Base-by-base conservation (phyloP, 768 basidiomycete species). In the Lyophyllum shimeji region DNA sequence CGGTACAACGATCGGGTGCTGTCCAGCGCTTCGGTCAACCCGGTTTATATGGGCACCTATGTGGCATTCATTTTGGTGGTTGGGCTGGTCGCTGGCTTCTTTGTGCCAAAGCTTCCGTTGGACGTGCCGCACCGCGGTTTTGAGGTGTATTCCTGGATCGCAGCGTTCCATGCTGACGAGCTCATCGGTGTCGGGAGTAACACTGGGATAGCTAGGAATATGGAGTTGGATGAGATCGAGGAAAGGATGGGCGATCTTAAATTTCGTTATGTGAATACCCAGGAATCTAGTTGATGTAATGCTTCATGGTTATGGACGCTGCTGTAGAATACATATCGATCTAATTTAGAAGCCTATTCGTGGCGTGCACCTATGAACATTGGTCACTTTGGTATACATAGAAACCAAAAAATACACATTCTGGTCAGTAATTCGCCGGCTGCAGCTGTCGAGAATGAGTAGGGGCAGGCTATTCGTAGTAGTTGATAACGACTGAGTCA, bases 1-100 rank as follows among this genome's bases (percentile, higher is more conserved):
- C 60, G 60, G 7, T 79, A 73, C 48, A 51, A 61, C 3, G 75
- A 78, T 56, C 42, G 51, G 7, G 60, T 70, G 0, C 45, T 71
- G 7, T 62, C 74, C 4, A 63, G 33, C 27, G 67, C 71, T 1
- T 55, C 33, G 24, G 65, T 76, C 20, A 51, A 63, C 24, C 62
- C 60, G 3, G 1, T 65, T 11, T 60, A 61, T 11, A 61, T 73
- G 60, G 60, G 62, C 4, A 48, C 65, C 17, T 65, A 67, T 27
- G 47, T 75, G 8, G 62, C 46, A 0, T 18, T 59, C 4, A 52
- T 73, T 15, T 48, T 72, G 5, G 9, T 71, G 0, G 55, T 76
- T 7, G 76, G 76, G 7, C 8, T 69, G 3, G 29, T 71, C 29
- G 71, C 73, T 9, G 65, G 66, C 0, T 52, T 71, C 17, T 66